Evolutionary conservation across 495 filamentous ascomycete species (phyloP).

Genomic region (Penicillium fimorum): DNA sequence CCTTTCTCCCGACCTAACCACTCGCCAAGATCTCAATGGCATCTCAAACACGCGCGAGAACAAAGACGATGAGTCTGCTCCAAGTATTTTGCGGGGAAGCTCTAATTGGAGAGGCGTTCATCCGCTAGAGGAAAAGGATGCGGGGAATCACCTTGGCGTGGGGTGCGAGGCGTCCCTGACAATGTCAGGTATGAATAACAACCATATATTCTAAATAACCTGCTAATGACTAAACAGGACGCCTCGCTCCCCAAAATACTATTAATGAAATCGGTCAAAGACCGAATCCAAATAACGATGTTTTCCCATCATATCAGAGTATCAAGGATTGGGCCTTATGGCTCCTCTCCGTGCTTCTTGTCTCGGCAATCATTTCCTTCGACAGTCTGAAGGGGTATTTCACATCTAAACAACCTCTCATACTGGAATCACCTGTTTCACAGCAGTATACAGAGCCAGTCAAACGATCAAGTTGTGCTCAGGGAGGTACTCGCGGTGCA

Average conservation of each 20-base stretch:
- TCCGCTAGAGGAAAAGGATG: conserved; percentile 9
- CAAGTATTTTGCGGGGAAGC: not conserved
- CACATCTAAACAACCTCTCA: not conserved
- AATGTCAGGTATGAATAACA: conserved; percentile 28
- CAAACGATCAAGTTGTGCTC: conserved; percentile 27
- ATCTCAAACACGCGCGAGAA: conserved; percentile 28
- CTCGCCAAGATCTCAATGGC: conserved; percentile 58
- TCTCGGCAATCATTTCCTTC: conserved; percentile 27
- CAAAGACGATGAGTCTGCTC: conserved; percentile 8
- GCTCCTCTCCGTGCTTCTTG: conserved; percentile 31
- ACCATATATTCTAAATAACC: not conserved
- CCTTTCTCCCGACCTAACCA: conserved; percentile 54
- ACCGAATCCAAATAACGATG: conserved; percentile 2
- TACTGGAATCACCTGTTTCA: conserved; percentile 6
- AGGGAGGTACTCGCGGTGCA: conserved; percentile 24
- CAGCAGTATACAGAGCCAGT: not conserved
- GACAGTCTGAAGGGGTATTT: conserved; percentile 16
- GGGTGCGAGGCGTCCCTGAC: conserved; percentile 31
- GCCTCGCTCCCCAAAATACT: conserved; percentile 19
- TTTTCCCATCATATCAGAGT: conserved; percentile 16
- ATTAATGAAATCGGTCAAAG: conserved; percentile 6
- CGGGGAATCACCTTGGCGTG: conserved; percentile 5
- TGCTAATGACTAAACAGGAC: conserved; percentile 19
- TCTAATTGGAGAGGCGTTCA: conserved; percentile 16
- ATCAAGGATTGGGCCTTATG: conserved; percentile 28